These are phyloP conservation scores for Cystobasidium tubakii DNA, from an alignment of 768 basidiomycete species.

Conservation along the genomic window DNA sequence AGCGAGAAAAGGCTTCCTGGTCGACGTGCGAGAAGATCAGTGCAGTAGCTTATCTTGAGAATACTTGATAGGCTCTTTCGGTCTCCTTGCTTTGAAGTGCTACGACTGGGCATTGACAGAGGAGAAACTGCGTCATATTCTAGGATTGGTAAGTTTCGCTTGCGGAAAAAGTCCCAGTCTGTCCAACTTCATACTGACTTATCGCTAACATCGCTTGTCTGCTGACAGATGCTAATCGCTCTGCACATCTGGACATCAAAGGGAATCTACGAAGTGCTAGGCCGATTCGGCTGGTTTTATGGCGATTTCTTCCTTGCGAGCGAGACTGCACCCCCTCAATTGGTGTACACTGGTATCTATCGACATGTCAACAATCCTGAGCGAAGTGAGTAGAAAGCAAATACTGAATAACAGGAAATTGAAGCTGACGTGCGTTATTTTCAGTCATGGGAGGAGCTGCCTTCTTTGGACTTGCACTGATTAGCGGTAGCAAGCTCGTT, in stretches of 20 bases:
- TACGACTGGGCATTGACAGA: constrained; percentile 89
- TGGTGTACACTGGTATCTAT: constrained; percentile 96
- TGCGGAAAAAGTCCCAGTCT: constrained; percentile 8
- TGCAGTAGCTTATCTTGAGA: constrained; percentile 6
- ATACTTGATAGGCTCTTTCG: constrained; percentile 63
- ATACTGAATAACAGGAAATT: too few relatives aligned
- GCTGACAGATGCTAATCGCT: constrained; percentile 64
- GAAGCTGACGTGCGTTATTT: background rate
- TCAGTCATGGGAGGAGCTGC: constrained; percentile 80
- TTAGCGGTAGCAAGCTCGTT: constrained; percentile 89
- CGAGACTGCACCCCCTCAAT: constrained; percentile 78
- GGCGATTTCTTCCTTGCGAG: constrained; percentile 50
- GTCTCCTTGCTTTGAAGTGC: constrained; percentile 80
- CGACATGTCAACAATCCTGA: constrained; percentile 45
- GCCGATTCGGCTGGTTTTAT: constrained; percentile 97
- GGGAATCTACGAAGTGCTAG: constrained; percentile 86
- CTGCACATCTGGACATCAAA: constrained; percentile 85
- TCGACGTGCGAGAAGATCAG: too few relatives aligned
- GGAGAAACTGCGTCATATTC: constrained; percentile 75
- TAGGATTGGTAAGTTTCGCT: constrained; percentile 65
- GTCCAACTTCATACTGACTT: constrained; percentile 11
- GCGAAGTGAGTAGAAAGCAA: constrained; percentile 3
- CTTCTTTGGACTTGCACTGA: constrained; percentile 85
- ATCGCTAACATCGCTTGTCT: background rate
- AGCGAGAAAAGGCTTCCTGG: too few relatives aligned